These are phyloP conservation scores for Xylogone sp. DNA, from an alignment of 2,329 filamentous ascomycete species.

Conservation along the genomic window DNA sequence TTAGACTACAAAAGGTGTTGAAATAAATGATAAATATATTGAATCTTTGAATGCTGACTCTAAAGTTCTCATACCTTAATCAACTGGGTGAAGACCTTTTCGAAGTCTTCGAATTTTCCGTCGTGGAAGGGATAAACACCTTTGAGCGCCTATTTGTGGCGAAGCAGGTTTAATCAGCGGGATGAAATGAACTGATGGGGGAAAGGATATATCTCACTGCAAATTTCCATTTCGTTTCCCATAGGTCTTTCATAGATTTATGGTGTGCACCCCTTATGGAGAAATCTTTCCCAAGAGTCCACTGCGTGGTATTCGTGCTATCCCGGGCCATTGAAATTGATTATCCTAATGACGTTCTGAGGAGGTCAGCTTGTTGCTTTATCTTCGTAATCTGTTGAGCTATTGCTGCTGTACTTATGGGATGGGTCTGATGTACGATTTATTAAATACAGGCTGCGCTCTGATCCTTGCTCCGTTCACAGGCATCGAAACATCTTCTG, in stretches of 20 bases:
- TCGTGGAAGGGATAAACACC: conserved; percentile 75
- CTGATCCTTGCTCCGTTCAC: no score
- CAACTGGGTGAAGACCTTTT: conserved; percentile 62
- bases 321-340: no score
- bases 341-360: no score
- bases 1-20: conserved; percentile 35
- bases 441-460: no score
- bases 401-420: no score
- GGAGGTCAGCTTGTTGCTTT: no score
- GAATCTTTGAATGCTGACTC: conserved; percentile 1
- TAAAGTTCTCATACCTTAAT: conserved; percentile 41
- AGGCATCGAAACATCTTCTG: no score
- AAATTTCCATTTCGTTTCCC: conserved; percentile 74
- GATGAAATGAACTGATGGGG: not conserved
- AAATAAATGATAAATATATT: not conserved
- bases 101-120: conserved; percentile 63
- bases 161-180: not conserved
- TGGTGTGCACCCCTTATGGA: conserved; percentile 43
- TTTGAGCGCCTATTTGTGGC: conserved; percentile 43
- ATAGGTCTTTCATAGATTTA: conserved; percentile 56
- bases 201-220: conserved; percentile 42
- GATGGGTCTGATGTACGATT: no score
- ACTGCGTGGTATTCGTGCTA: no score
- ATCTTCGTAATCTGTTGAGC: no score
- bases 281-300: not conserved